These are phyloP conservation scores for Eucalyptus victrix DNA, from an alignment of 345 rosid species.

Conservation along the genomic window DNA sequence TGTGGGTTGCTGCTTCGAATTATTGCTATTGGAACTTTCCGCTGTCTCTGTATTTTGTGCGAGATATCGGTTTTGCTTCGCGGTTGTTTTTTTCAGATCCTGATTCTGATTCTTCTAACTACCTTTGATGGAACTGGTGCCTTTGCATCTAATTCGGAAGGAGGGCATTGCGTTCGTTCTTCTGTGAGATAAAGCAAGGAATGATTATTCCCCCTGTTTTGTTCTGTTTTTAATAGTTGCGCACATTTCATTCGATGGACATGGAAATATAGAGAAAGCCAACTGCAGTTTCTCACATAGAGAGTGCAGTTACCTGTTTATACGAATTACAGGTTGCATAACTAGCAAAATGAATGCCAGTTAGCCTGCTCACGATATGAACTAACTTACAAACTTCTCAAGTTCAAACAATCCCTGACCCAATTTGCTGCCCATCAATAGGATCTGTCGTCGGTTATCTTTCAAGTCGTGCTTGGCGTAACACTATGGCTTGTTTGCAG, in stretches of 20 bases:
- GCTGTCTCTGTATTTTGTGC: not conserved
- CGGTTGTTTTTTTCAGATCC: not conserved
- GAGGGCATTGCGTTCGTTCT: not conserved
- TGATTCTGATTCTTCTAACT: not conserved
- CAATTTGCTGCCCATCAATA: not conserved
- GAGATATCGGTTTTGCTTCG: not conserved
- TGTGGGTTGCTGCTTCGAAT: not conserved
- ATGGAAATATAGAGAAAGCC: not conserved
- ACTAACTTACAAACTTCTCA: not conserved
- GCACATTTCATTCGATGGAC: not conserved
- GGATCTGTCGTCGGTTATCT: not conserved
- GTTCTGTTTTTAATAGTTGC: not conserved
- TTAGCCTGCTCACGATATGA: not conserved
- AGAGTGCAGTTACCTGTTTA: not conserved
- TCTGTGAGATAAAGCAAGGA: not conserved
- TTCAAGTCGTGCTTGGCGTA: not conserved
- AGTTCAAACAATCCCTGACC: not conserved
- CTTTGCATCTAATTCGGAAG: not conserved
- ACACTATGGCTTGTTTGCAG: not conserved
- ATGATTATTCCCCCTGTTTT: not conserved
- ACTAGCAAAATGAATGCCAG: not conserved
- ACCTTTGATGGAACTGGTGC: not conserved
- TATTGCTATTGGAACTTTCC: not conserved
- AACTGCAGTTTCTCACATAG: not conserved
- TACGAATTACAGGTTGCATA: not conserved